Percentiles rank a stretch among this genome's conserved stretches.
phyloP scores from a whole-genome alignment of 257 asterid genomes.

The Coffea canephora region DNA sequence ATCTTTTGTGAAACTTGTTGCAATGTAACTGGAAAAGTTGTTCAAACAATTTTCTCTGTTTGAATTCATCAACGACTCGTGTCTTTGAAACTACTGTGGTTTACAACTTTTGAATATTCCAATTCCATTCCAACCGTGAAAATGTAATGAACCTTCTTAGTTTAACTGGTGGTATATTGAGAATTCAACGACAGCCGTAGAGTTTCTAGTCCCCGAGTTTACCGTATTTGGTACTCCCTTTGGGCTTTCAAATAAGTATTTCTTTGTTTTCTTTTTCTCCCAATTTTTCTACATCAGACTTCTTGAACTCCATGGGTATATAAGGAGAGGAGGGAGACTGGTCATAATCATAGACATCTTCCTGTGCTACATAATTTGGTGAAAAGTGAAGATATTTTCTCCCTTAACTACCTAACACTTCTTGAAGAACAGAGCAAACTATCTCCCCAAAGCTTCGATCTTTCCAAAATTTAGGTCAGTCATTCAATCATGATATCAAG shows the following conservation, averaged over 20 bases:
- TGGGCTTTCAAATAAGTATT: neutral
- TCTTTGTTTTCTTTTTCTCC: neutral
- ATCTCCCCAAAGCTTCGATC: constrained; percentile 9
- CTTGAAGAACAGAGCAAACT: neutral
- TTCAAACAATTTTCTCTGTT: constrained; percentile 27
- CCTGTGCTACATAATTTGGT: neutral
- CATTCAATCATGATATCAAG: constrained; percentile 9
- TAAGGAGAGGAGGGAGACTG: constrained; percentile 18
- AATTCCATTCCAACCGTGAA: constrained; percentile 26
- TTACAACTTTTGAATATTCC: constrained; percentile 18
- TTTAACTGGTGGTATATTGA: constrained; percentile 13
- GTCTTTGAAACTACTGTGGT: constrained; percentile 16
- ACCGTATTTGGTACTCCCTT: constrained; percentile 32
- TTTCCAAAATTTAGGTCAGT: constrained; percentile 44
- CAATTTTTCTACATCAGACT: neutral
- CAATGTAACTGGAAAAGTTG: neutral
- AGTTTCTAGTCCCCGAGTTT: constrained; percentile 32
- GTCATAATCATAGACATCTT: constrained; percentile 20
- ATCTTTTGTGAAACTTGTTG: neutral
- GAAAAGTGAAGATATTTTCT: constrained; percentile 2
- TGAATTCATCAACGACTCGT: constrained; percentile 55
- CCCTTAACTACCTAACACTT: neutral
- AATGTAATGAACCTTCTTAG: constrained; percentile 2
- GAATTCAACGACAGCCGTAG: constrained; percentile 26
- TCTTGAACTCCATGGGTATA: constrained; percentile 10